These are phyloP conservation scores for Gnetum montanum DNA, from an alignment of 75 land plant genomes.

Conservation along the genomic window DNA sequence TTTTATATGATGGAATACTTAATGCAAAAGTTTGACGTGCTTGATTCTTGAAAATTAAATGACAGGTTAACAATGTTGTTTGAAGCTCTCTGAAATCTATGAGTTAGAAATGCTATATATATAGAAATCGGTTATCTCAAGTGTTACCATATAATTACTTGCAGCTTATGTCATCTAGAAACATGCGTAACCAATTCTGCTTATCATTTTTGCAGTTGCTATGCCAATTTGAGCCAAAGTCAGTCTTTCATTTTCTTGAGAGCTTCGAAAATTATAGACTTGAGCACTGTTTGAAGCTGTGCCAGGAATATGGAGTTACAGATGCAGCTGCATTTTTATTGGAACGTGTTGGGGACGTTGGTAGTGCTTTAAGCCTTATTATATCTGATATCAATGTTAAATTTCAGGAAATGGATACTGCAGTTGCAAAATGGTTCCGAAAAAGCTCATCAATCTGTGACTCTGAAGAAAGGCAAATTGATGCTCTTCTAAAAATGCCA, in stretches of 20 bases:
- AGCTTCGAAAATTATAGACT: conserved; percentile 84
- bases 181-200: too few relatives aligned
- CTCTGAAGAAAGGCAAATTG: conserved; percentile 16
- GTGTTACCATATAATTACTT: too few relatives aligned
- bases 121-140: too few relatives aligned
- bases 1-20: too few relatives aligned
- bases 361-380: conserved; percentile 69
- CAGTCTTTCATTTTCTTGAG: conserved; percentile 78
- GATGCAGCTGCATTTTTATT: conserved; percentile 94
- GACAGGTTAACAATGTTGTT: too few relatives aligned
- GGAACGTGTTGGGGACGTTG: conserved; percentile 95
- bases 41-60: too few relatives aligned
- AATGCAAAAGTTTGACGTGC: too few relatives aligned
- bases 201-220: conserved; percentile 65
- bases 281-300: conserved; percentile 86
- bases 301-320: conserved; percentile 75
- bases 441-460: conserved; percentile 1
- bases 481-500: conserved; percentile 26
- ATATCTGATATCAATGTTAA: conserved; percentile 42
- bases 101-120: too few relatives aligned
- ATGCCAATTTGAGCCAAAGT: conserved; percentile 71
- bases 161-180: too few relatives aligned
- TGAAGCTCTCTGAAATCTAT: too few relatives aligned
- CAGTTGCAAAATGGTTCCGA: conserved; percentile 25
- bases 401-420: conserved; percentile 42